Evolutionary conservation across 23 red algal genomes (phyloP), one percentile per base, ranked within the genome.

Genomic region (Gracilaria gracilis): DNA sequence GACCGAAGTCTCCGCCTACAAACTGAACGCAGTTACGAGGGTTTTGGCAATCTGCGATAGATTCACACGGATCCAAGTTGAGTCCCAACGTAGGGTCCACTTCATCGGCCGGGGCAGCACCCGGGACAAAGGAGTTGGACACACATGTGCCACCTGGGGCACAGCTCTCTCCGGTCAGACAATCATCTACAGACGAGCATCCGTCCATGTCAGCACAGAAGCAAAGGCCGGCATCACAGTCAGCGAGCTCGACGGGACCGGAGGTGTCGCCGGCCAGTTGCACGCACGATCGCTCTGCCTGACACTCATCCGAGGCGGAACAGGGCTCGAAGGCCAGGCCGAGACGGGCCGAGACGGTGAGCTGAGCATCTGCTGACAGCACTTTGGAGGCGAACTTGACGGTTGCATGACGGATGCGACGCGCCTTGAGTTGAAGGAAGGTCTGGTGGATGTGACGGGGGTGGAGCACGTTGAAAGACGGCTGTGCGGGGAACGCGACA

Each of bases 1-100:
- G 40, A 8, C 72, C 72, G 27, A 77, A 77, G 4, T 40, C 40
- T 14, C 72, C 72, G 0, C 39, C 42, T 0, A 50, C 72, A 28
- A 39, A 77, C 72, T 77, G 72, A 5, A 77, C 72, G 28, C 72
- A 77, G 72, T 77, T 77, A 34, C 72, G 72, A 28, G 72, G 72
- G 42, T 77, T 77, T 42, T 51, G 38, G 42, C 72, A 77, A 35
- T 77, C 72, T 23, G 72, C 17, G 38, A 77, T 49, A 15, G 72
- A 50, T 31, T 77, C 3, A 20, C 72, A 77, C 8, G 40, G 72
- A 31, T 77, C 72, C 46, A 77, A 23, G 39, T 77, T 77, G 72
- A 77, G 72, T 2, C 72, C 72, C 38, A 77, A 37, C 1, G 72
- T 0, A 31, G 72, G 40, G 21, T 77, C 72, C 0, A 34, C 38